A percentile compares a stretch with the other conserved stretches of the same genome.
Evolutionary conservation across 345 rosid genomes (phyloP).

Genomic region (Gossypium longicalyx): DNA sequence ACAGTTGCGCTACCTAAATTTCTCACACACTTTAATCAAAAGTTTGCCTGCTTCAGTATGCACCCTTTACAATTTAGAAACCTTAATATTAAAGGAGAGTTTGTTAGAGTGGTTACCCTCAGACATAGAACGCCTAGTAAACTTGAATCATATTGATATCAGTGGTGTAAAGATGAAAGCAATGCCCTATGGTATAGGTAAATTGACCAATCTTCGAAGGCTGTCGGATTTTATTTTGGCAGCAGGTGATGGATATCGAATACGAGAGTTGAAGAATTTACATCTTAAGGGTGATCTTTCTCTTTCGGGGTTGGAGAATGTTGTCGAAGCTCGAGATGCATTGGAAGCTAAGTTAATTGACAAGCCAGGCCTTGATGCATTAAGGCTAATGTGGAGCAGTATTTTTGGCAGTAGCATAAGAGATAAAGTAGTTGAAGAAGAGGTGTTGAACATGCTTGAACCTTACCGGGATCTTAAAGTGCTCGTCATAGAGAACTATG

Average conservation of each 20-base stretch:
- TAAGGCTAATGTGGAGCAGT: not conserved
- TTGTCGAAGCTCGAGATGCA: slow-evolving; percentile 19
- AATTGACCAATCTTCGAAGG: not conserved
- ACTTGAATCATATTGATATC: slow-evolving; percentile 30
- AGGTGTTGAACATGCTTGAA: slow-evolving; percentile 14
- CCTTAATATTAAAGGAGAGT: slow-evolving; percentile 22
- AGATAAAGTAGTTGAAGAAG: not conserved
- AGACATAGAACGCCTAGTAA: slow-evolving; percentile 15
- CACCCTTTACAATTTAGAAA: slow-evolving; percentile 11
- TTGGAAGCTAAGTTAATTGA: slow-evolving; percentile 11
- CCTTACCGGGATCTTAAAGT: slow-evolving; percentile 5
- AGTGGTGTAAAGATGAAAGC: not conserved
- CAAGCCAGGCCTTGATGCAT: slow-evolving; percentile 10
- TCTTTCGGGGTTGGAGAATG: slow-evolving; percentile 19
- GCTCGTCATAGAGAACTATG: not conserved
- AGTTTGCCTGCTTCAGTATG: slow-evolving; percentile 11
- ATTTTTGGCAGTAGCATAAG: not conserved
- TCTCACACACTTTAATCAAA: slow-evolving; percentile 16
- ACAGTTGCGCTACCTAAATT: slow-evolving; percentile 18
- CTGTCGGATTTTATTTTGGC: slow-evolving; percentile 12
- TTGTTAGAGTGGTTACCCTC: slow-evolving; percentile 19
- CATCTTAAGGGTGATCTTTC: slow-evolving; percentile 16
- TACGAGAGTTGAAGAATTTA: slow-evolving; percentile 10
- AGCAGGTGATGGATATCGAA: slow-evolving; percentile 1
- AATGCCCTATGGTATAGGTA: slow-evolving; percentile 8